Evolutionary conservation across 2,329 filamentous ascomycete species (phyloP), one percentile per base, ranked within the genome.

Genomic region (Aspergillus neoniger): DNA sequence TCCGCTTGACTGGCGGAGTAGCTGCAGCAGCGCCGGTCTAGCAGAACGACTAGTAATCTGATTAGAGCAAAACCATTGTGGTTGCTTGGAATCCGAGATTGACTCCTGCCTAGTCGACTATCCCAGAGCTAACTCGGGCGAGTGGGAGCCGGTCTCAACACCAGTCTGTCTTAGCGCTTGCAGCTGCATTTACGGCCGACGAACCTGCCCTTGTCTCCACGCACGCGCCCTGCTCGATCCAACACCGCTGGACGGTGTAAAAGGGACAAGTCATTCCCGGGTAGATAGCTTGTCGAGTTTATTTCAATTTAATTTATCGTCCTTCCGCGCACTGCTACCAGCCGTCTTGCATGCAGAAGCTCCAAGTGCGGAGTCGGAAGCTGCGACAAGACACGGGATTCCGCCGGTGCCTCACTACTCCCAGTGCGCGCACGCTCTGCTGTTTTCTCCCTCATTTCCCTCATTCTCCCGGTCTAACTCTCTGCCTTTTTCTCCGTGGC

Each of bases 301-400:
- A 50, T 50, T 50, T 32, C 25, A 44, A 38, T 41, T 58, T 61
- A 59, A 58, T 61, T 47, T 63, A 60, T 55, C 53, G 39, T 25
- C 49, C 21, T 25, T 49, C 21, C 56, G 25, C 47, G 39, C 54
- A 53, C 61, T 58, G 57, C 51, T 58, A 55, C 50, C 57, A 52
- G 58, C 63, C 61, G 59, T 55, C 63, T 64, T 64, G 63, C 63
- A 63, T 65, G 63, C 62, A 62, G 63, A 50, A 57, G 47, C 47
- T 64, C 58, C 38, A 49, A 65, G 59, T 55, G 59, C 58, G 61
- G 54, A 63, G 44, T 58, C 36, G 50, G 43, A 47, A 6, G 17
- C 41, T 50, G 47, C 47, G 25, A 50, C 47, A 17, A 19, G 25
- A 50, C 28, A 50, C 47, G 47, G 47, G 47, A 32, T 50, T 50